Evolutionary conservation across 352 stramenopile species (phyloP).

Genomic region (Poterioochromonas sp.): DNA sequence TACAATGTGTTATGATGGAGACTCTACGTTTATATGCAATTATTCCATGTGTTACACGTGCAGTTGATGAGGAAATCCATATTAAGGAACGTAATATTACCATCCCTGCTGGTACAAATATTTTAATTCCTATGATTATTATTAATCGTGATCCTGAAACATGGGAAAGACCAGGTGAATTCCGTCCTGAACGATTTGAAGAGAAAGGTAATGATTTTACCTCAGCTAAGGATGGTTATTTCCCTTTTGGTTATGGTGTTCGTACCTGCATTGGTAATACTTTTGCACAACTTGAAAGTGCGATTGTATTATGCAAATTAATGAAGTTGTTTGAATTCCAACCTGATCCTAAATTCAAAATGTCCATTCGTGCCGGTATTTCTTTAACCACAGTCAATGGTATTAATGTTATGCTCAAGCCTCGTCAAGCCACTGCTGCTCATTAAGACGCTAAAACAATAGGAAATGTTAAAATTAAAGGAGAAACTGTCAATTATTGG

Average conservation of each 20-base stretch:
- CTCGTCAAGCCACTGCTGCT: too few relatives aligned
- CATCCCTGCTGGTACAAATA: constrained; percentile 35
- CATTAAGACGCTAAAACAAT: too few relatives aligned
- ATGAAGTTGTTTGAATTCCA: constrained; percentile 36
- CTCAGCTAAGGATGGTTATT: constrained; percentile 40
- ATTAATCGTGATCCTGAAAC: constrained; percentile 47
- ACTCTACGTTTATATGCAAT: constrained; percentile 43
- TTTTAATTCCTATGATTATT: constrained; percentile 42
- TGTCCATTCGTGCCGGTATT: constrained; percentile 39
- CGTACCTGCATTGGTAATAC: constrained; percentile 53
- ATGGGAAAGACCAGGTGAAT: constrained; percentile 47
- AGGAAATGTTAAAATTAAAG: too few relatives aligned
- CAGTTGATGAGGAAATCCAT: constrained; percentile 32
- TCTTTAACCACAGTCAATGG: constrained; percentile 39
- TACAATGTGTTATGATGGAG: constrained; percentile 40
- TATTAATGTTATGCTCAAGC: constrained; percentile 34
- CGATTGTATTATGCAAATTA: constrained; percentile 45
- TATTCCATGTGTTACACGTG: constrained; percentile 43
- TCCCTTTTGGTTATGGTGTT: constrained; percentile 51
- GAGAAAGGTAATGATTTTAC: constrained; percentile 21
- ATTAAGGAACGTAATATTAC: constrained; percentile 28
- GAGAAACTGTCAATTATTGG: too few relatives aligned
- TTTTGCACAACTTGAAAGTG: constrained; percentile 49
- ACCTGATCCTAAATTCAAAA: constrained; percentile 32
- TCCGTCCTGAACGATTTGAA: constrained; percentile 48